Base-by-base conservation (phyloP, 2,329 filamentous ascomycete genomes). In the Aspergillus fructus region DNA sequence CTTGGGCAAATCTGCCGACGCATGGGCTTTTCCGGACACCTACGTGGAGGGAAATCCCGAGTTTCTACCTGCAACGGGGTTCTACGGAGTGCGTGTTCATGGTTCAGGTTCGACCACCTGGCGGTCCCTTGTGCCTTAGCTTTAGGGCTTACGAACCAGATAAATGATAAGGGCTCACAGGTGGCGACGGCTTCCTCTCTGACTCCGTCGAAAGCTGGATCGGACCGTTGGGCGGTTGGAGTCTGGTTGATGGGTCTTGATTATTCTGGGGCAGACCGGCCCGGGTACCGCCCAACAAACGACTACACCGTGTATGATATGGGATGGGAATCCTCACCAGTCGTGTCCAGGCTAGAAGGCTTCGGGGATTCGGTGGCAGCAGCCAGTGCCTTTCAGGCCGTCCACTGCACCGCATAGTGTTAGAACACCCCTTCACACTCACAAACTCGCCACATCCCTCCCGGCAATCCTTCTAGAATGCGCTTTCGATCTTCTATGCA, bases 191-290 rank as follows among this genome's bases (percentile, higher is more conserved):
- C 24, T 52, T 52, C 24, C n/a, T 41, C n/a, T 40, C n/a, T 48
- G 21, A 12, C 53, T 50, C 19, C 27, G 53, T 56, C 27, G 27
- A 56, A 43, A 40, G 34, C 49, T 53, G 49, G 55, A 37, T 49
- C 45, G 55, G 49, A 52, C 49, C 49, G 45, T 49, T 43, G 55
- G 49, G 48, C 42, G 37, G 45, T 43, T 43, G 37, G 39, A 23
- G 47, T 33, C 40, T 52, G 41, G 55, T 46, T 49, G 56, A 62
- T 62, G 60, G 60, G 62, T 63, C 59, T 58, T 30, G 9, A 11
- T 30, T 62, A 64, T 52, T 61, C 63, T 62, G 63, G 64, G 63
- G 62, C 62, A 64, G 59, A 57, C 59, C 63, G 59, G 59, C 33
- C 60, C 62, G 62, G 57, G 55, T 41, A 55, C 47, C 55, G 54